Conservation (phyloP, 2,329 filamentous ascomycete species). For the Sarocladium strictum region DNA sequence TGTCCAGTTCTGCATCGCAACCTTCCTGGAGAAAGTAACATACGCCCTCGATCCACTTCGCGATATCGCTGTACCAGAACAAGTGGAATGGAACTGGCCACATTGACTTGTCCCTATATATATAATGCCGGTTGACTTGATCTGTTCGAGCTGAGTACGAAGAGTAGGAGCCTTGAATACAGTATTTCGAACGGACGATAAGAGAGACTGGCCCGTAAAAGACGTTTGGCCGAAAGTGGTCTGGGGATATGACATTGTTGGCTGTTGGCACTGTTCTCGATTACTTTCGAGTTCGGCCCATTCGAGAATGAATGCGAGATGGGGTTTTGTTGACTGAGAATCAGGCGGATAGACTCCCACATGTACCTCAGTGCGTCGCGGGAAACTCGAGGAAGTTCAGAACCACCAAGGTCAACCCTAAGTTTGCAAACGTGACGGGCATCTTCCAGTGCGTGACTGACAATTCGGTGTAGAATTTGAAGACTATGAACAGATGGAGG, state of each 20-base stretch:
- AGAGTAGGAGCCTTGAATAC: constrained; percentile 34
- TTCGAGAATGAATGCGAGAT: too few relatives aligned
- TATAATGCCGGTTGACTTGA: constrained; percentile 48
- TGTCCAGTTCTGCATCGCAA: constrained; percentile 38
- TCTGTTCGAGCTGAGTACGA: constrained; percentile 44
- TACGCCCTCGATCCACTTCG: constrained; percentile 58
- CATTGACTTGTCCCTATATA: constrained; percentile 41
- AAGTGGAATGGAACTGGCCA: constrained; percentile 54
- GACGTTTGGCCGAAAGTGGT: constrained; percentile 28
- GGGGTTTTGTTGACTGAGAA: too few relatives aligned
- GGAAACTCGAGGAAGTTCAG: constrained; percentile 21
- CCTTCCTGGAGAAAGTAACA: constrained; percentile 46
- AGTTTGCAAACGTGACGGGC: not conserved
- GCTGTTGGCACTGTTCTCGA: constrained; percentile 2
- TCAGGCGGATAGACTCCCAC: too few relatives aligned
- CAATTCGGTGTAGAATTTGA: constrained; percentile 1
- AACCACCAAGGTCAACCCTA: constrained; percentile 20
- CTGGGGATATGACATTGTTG: constrained; percentile 27
- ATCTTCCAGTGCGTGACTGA: not conserved
- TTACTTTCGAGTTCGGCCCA: not conserved
- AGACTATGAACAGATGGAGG: not conserved
- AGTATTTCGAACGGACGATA: constrained; percentile 26
- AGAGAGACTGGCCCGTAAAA: constrained; percentile 29
- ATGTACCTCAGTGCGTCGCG: constrained; percentile 18
- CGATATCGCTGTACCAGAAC: constrained; percentile 51